Evolutionary conservation across 176 grass and related monocot species (phyloP).

Genomic region (Olyra latifolia): DNA sequence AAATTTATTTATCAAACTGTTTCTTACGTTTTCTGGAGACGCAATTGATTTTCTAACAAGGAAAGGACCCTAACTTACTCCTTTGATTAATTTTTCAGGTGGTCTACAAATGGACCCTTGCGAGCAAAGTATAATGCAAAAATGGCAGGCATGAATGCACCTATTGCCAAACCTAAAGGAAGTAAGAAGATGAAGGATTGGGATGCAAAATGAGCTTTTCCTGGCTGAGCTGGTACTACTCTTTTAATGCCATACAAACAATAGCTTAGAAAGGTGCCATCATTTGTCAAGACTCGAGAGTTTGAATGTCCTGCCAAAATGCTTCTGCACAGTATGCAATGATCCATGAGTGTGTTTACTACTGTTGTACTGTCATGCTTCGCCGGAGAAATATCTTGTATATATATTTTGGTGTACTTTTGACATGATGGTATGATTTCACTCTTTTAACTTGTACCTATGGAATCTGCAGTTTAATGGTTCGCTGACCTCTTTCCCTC

Average conservation of each 20-base stretch:
- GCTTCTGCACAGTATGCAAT: slow-evolving; percentile 3
- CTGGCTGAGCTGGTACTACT: slow-evolving; percentile 22
- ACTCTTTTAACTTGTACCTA: neutral
- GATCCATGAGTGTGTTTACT: neutral
- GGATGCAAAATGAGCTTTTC: slow-evolving; percentile 51
- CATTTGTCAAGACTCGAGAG: neutral
- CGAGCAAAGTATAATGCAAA: slow-evolving; percentile 84
- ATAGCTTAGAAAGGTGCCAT: neutral
- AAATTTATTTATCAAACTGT: slow-evolving; percentile 12
- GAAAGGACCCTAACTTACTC: slow-evolving; percentile 20
- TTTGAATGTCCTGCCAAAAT: neutral
- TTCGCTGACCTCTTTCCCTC: neutral
- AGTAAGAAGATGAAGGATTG: slow-evolving; percentile 96
- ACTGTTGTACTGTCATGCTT: slow-evolving; percentile 7
- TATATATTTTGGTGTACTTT: slow-evolving; percentile 1
- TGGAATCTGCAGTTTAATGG: neutral
- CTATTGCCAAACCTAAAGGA: slow-evolving; percentile 88
- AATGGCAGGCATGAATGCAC: slow-evolving; percentile 85
- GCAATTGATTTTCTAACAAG: slow-evolving; percentile 1
- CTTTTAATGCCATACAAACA: neutral
- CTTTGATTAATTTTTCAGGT: slow-evolving; percentile 49
- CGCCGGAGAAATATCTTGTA: neutral
- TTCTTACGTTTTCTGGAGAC: neutral
- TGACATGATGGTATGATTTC: neutral
- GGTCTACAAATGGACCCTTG: slow-evolving; percentile 82